Percentiles rank a stretch among this genome's conserved stretches.
These are phyloP conservation scores for Penicillium olsonii DNA, from an alignment of 2,329 filamentous ascomycete species.

Conservation along the genomic window DNA sequence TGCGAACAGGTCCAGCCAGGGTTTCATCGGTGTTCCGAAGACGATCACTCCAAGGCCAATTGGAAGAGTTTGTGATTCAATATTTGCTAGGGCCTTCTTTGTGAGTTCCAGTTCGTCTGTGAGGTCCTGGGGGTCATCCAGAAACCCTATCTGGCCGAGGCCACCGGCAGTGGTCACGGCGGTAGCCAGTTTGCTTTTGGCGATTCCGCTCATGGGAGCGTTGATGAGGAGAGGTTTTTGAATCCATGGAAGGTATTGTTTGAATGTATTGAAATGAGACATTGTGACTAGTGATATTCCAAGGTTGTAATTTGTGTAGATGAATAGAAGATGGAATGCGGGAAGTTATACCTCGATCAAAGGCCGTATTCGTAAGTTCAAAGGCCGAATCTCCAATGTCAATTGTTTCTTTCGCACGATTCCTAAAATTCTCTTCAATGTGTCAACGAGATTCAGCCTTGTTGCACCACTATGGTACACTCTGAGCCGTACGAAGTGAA, in stretches of 20 bases:
- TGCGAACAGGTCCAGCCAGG: slow-evolving; percentile 9
- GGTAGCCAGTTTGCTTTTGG: slow-evolving; percentile 11
- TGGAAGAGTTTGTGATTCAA: slow-evolving; percentile 2
- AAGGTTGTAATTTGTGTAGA: not conserved
- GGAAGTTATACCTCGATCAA: not conserved
- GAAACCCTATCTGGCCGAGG: slow-evolving; percentile 17
- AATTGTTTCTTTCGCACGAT: too few relatives aligned
- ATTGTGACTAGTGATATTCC: not conserved
- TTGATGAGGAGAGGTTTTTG: slow-evolving; percentile 15
- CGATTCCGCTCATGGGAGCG: slow-evolving; percentile 20
- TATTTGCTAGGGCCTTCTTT: not conserved
- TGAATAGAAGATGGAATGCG: too few relatives aligned
- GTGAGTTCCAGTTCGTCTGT: not conserved
- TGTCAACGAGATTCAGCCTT: too few relatives aligned
- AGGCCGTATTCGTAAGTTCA: not conserved
- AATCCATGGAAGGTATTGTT: slow-evolving; percentile 14
- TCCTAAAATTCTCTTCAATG: too few relatives aligned
- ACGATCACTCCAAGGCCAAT: slow-evolving; percentile 14
- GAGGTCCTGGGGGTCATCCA: slow-evolving; percentile 8
- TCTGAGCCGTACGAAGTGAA: too few relatives aligned
- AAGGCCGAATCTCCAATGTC: not conserved
- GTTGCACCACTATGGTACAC: too few relatives aligned
- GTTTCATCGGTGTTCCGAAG: slow-evolving; percentile 5
- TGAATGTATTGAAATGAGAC: not conserved
- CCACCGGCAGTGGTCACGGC: slow-evolving; percentile 17